phyloP scores from a whole-genome alignment of 257 asterid species.

The Scutellaria minor region DNA sequence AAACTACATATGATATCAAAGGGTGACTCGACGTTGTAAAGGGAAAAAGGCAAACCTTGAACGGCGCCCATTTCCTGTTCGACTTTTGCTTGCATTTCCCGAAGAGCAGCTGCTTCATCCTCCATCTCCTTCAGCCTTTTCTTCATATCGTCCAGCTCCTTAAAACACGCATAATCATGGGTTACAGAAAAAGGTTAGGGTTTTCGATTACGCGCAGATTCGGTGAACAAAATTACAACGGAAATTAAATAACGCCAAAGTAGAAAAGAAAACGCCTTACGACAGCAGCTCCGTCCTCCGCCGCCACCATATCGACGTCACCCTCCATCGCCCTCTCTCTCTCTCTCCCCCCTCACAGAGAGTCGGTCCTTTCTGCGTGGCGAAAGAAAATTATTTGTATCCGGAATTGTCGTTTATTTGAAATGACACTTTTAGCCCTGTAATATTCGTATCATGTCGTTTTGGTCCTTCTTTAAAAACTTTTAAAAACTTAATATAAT shows the following conservation, averaged over 20 bases:
- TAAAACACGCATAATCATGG: constrained; percentile 18
- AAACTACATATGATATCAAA: background rate
- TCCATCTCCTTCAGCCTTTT: constrained; percentile 87
- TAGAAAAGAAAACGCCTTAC: constrained; percentile 30
- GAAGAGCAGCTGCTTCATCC: constrained; percentile 82
- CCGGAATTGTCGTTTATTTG: background rate
- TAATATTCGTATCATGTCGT: background rate
- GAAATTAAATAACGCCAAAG: background rate
- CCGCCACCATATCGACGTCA: constrained; percentile 79
- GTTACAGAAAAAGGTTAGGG: constrained; percentile 43
- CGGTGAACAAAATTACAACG: constrained; percentile 3
- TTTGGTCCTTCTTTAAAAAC: background rate
- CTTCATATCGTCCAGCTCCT: constrained; percentile 83
- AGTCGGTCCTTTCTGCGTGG: constrained; percentile 15
- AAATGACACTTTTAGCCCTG: constrained; percentile 37
- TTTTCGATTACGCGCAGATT: constrained; percentile 24
- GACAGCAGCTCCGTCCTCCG: constrained; percentile 52
- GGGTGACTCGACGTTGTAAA: background rate
- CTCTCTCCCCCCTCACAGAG: constrained; percentile 18
- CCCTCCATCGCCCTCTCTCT: constrained; percentile 53
- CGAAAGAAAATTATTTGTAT: background rate
- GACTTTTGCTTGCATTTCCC: constrained; percentile 82
- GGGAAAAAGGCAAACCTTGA: constrained; percentile 56
- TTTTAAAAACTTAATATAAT: no score
- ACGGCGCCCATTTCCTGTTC: constrained; percentile 76